Evolutionary conservation across 352 stramenopile species (phyloP).

Genomic region (Globisporangium alternatum): DNA sequence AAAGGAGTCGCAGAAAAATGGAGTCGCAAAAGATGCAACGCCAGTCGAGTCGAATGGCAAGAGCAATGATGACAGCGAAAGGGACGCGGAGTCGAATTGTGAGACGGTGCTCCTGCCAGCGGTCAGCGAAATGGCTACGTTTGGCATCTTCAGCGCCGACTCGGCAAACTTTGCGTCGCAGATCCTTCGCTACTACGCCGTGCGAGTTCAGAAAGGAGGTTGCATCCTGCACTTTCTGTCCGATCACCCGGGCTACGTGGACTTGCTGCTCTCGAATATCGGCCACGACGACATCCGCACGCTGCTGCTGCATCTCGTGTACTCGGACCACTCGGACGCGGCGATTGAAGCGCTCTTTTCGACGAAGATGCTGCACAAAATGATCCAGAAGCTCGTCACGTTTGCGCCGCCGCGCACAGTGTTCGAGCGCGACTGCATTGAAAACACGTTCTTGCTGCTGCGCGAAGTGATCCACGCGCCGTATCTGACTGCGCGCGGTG

Average conservation of each 20-base stretch:
- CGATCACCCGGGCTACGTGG: constrained; percentile 47
- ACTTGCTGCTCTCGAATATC: constrained; percentile 77
- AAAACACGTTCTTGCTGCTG: constrained; percentile 80
- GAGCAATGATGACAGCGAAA: constrained; percentile 25
- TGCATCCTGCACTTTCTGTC: constrained; percentile 78
- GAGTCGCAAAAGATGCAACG: constrained; percentile 16
- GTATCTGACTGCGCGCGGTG: constrained; percentile 76
- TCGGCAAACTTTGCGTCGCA: constrained; percentile 80
- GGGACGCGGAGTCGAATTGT: constrained; percentile 24
- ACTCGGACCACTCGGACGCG: constrained; percentile 80
- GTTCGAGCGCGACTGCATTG: constrained; percentile 72
- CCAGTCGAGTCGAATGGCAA: constrained; percentile 6
- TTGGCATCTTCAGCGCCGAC: constrained; percentile 73
- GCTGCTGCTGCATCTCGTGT: constrained; percentile 75
- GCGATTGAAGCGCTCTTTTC: constrained; percentile 70
- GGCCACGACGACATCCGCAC: constrained; percentile 80
- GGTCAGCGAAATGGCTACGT: constrained; percentile 42
- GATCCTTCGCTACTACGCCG: constrained; percentile 78
- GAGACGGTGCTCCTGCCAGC: constrained; percentile 36
- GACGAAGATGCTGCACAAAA: constrained; percentile 67
- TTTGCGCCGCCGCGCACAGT: constrained; percentile 67
- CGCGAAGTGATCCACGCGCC: constrained; percentile 80
- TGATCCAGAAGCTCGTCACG: constrained; percentile 76
- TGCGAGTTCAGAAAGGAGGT: constrained; percentile 69
- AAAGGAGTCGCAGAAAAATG: neutral